Base-by-base conservation (phyloP, 1,139 yeast genomes). In the Hemisphaericaspora xylofermentans region DNA sequence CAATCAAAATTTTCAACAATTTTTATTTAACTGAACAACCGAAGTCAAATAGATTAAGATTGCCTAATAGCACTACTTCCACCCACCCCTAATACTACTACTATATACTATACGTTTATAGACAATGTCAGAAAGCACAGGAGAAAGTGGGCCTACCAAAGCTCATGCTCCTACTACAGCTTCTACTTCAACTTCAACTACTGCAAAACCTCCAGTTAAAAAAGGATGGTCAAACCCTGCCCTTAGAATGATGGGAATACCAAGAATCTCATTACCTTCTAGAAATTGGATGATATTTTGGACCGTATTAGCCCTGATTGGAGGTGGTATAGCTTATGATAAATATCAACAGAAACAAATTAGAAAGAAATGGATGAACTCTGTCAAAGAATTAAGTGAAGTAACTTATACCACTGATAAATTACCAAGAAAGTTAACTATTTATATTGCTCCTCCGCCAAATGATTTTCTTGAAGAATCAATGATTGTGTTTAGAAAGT, bases 391-490 rank as follows among this genome's bases (percentile, higher is more conserved):
- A 8, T 58, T 75, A 39, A 75, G 89, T 8, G 45, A 61, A 41
- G 64, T 60, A 35, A 38, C 50, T 0, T 72, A 70, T 45, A 49
- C 55, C 3, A 61, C 73, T 3, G 64, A 72, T 41, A 60, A 70
- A 43, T 57, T 77, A 26, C 91, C 96, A 1, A 74, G 98, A 40
- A 87, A 83, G 53, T 69, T 94, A 41, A 82, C 88, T 1, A 81
- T 94, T 1, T 91, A 83, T 57, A 76, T 91, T 44, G 95, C 96
- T 0, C 98, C 98, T 13, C 97, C 98, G 12, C 98, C 99, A 13
- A 87, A 88, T 52, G 98, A 93, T 60, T 88, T 82, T 54, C 66
- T 94, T 39, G 95, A 85, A 36, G 83, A 82, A 46, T 82, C 95
- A 14, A 60, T 86, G 63, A 76, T 75, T 45, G 76, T 85, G 43